Percentiles rank a stretch among this genome's conserved stretches.
Conservation (phyloP, 2,329 filamentous ascomycete genomes). For the Cladosporium halotolerans region DNA sequence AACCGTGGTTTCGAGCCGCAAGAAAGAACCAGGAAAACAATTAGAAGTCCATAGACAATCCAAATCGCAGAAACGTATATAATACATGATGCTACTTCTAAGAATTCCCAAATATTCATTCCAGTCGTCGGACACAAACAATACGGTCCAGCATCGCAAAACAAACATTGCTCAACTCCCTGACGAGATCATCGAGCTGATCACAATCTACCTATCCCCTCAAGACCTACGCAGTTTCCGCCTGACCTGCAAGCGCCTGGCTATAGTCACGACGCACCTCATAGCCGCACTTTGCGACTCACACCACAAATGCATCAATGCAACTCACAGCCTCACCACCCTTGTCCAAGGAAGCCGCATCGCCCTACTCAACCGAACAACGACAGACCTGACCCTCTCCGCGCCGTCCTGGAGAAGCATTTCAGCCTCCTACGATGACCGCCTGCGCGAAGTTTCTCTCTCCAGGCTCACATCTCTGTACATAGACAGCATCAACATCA, state of each 20-base stretch:
- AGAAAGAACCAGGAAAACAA: too few relatives aligned
- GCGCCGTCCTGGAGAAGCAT: neutral
- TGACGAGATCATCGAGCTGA: conserved; percentile 1
- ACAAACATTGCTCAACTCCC: neutral
- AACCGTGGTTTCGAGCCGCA: too few relatives aligned
- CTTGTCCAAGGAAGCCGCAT: conserved; percentile 1
- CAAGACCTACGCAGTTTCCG: neutral
- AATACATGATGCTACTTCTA: neutral
- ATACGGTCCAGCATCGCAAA: neutral
- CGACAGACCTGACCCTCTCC: neutral
- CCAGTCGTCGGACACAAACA: neutral
- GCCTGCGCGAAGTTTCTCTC: neutral
- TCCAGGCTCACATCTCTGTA: neutral
- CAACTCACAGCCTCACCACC: neutral
- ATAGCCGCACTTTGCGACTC: neutral
- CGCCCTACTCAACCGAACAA: neutral
- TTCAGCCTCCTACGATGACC: neutral
- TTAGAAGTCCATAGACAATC: too few relatives aligned
- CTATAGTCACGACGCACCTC: neutral
- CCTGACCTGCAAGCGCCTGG: conserved; percentile 2
- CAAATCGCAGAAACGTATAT: too few relatives aligned
- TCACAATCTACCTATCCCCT: neutral
- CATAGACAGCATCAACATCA: neutral
- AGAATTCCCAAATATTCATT: neutral
- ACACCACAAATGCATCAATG: neutral